Conservation (phyloP, 305 asterid species). For the Solanum hybrid region DNA sequence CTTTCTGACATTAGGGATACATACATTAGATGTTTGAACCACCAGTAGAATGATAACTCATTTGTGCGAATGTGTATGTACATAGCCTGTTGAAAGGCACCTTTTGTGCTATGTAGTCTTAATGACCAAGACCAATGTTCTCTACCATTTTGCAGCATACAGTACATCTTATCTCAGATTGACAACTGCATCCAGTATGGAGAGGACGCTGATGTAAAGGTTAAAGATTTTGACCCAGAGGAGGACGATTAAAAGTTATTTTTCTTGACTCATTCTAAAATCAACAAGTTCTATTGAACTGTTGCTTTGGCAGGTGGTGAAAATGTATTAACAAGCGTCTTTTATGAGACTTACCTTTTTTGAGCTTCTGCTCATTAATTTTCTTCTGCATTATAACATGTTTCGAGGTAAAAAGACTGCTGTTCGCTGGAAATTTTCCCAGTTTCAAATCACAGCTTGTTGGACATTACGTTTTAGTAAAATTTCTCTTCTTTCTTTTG, state of each 20-base stretch:
- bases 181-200: constrained; percentile 74
- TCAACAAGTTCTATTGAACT: not conserved
- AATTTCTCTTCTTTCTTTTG: not conserved
- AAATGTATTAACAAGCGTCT: not conserved
- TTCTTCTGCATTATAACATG: not conserved
- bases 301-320: not conserved
- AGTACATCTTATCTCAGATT: constrained; percentile 60
- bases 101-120: not conserved
- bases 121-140: not conserved
- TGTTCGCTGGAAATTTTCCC: not conserved
- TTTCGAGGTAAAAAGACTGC: not conserved
- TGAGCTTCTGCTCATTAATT: not conserved
- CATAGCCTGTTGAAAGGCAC: not conserved
- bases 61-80: not conserved
- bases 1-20: not conserved
- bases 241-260: constrained; percentile 29
- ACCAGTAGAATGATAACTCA: not conserved
- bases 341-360: not conserved
- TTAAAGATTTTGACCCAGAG: constrained; percentile 71
- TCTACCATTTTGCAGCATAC: constrained; percentile 41
- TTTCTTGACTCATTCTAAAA: constrained; percentile 5
- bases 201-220: constrained; percentile 78
- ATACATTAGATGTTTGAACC: not conserved
- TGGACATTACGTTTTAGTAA: not conserved
- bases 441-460: not conserved